phyloP scores from a whole-genome alignment of 495 filamentous ascomycete species.

The Bombardia bombarda region DNA sequence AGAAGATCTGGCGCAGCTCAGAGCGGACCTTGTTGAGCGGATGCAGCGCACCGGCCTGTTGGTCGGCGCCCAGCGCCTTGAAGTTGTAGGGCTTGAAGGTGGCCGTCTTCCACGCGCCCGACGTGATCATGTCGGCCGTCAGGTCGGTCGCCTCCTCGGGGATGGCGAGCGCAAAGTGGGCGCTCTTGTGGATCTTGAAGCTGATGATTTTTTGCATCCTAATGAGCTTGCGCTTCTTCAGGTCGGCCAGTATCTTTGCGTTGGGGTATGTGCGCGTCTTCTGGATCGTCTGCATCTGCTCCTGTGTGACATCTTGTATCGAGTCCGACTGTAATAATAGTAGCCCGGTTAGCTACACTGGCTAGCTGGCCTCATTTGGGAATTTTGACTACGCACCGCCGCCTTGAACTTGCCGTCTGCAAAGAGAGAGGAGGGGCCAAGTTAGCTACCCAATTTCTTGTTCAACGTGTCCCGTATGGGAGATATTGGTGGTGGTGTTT shows the following conservation, averaged over 20 bases:
- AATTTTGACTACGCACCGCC: no score
- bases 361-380: no score
- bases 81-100: conserved; percentile 97
- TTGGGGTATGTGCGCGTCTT: conserved; percentile 61
- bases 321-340: conserved; percentile 55
- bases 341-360: no score
- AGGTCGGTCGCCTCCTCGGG: conserved; percentile 92
- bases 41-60: conserved; percentile 79
- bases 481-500: no score
- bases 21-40: conserved; percentile 89
- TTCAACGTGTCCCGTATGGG: no score
- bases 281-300: conserved; percentile 63
- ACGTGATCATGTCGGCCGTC: conserved; percentile 84
- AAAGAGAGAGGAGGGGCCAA: no score
- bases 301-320: conserved; percentile 70
- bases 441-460: conserved; percentile 43
- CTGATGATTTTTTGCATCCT: conserved; percentile 73
- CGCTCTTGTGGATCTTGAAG: conserved; percentile 75
- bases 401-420: no score
- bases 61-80: conserved; percentile 74
- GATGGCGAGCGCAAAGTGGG: conserved; percentile 77
- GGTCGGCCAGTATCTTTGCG: conserved; percentile 62
- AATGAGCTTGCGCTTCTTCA: conserved; percentile 85
- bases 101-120: conserved; percentile 73
- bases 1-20: conserved; percentile 96